A percentile compares a stretch with the other conserved stretches of the same genome.
Evolutionary conservation across 2,329 filamentous ascomycete genomes (phyloP).

Genomic region (Diaporthe helianthi): DNA sequence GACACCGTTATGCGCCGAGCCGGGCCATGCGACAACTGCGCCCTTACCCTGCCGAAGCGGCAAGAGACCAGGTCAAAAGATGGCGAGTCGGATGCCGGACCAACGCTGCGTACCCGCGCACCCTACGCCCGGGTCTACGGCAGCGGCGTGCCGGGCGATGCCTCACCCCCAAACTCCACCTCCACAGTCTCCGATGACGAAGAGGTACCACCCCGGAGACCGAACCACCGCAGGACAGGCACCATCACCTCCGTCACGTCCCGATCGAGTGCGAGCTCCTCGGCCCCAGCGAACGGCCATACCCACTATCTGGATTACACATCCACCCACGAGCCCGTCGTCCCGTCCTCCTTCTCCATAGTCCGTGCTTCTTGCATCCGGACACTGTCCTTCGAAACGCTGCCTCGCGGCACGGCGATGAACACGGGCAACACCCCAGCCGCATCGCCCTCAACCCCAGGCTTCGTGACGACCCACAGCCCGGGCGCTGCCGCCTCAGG

Average conservation of each 20-base stretch:
- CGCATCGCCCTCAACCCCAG: constrained; percentile 45
- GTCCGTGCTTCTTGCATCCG: constrained; percentile 71
- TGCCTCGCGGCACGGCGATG: constrained; percentile 60
- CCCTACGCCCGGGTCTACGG: constrained; percentile 66
- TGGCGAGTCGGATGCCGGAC: constrained; percentile 50
- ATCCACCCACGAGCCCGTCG: constrained; percentile 70
- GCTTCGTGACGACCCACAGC: constrained; percentile 62
- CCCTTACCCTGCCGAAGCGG: constrained; percentile 66
- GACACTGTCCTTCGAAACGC: constrained; percentile 70
- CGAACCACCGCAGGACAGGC: constrained; percentile 49
- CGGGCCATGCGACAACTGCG: constrained; percentile 72
- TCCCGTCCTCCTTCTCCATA: constrained; percentile 69
- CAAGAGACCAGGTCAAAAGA: constrained; percentile 41
- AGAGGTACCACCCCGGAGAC: constrained; percentile 46
- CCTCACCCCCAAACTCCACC: constrained; percentile 60
- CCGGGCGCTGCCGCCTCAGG: constrained; percentile 63
- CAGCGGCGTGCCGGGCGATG: constrained; percentile 47
- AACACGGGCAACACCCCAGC: constrained; percentile 46
- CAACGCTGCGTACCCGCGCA: constrained; percentile 66
- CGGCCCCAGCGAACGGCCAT: constrained; percentile 57
- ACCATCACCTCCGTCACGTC: constrained; percentile 55
- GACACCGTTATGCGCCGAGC: constrained; percentile 70
- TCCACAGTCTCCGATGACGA: constrained; percentile 61
- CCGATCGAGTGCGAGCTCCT: constrained; percentile 60
- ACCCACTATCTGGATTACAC: constrained; percentile 73